Percentiles rank a stretch among this genome's conserved stretches.
phyloP scores from a whole-genome alignment of 257 asterid species.

The Solanum gandarillasii region DNA sequence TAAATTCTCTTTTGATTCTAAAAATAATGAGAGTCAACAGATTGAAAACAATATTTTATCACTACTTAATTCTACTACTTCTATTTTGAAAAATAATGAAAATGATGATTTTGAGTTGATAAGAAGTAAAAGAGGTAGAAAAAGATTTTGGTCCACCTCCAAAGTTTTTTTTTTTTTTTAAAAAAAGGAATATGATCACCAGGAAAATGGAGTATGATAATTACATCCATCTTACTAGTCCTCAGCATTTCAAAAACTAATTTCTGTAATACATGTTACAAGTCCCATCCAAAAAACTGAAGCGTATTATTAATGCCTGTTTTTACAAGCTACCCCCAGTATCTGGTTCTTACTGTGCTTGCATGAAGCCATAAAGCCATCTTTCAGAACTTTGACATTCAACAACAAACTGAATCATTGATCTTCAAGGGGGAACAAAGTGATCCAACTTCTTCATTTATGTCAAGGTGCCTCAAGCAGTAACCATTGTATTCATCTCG shows the following conservation, averaged over 20 bases:
- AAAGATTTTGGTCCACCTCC: not conserved
- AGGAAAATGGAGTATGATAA: not conserved
- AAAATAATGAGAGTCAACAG: not conserved
- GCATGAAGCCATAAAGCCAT: not conserved
- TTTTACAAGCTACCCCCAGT: not conserved
- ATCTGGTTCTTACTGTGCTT: not conserved
- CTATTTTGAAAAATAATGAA: not conserved
- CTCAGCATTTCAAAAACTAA: not conserved
- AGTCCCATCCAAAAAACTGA: not conserved
- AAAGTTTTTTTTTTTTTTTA: not conserved
- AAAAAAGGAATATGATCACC: not conserved
- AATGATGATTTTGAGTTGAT: not conserved
- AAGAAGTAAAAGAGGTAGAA: not conserved
- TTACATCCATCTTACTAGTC: not conserved
- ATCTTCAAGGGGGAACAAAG: not conserved
- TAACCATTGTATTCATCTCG: slow-evolving; percentile 39
- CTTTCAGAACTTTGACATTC: not conserved
- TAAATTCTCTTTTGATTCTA: not conserved
- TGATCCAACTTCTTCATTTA: not conserved
- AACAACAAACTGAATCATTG: not conserved
- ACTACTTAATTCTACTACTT: not conserved
- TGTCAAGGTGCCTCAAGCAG: not conserved
- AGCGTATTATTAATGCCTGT: not conserved
- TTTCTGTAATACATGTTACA: not conserved
- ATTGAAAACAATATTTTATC: too few relatives aligned